A percentile compares a stretch with the other conserved stretches of the same genome.
These are phyloP conservation scores for Verticillium nubilum DNA, from an alignment of 2,329 filamentous ascomycete species.

Conservation along the genomic window DNA sequence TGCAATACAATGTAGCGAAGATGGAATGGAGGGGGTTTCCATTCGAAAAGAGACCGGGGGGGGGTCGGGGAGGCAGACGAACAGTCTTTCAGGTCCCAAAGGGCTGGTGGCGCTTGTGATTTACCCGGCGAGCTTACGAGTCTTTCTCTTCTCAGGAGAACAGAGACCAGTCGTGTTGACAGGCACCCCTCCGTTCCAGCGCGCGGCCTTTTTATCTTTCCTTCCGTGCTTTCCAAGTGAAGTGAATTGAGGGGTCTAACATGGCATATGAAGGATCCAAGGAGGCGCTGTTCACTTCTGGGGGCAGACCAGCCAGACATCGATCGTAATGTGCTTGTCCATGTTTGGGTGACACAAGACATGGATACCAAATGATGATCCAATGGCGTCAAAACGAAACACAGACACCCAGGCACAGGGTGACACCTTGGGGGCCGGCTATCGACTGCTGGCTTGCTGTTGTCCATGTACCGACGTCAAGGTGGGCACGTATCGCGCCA, in stretches of 20 bases:
- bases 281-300: no score
- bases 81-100: neutral
- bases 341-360: neutral
- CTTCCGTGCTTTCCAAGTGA: neutral
- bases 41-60: neutral
- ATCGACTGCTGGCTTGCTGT: neutral
- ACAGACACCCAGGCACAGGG: neutral
- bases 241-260: no score
- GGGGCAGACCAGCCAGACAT: no score
- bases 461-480: neutral
- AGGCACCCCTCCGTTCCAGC: neutral
- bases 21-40: neutral
- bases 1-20: neutral
- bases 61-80: no score
- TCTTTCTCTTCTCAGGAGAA: neutral
- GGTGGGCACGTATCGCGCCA: neutral
- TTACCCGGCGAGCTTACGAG: neutral
- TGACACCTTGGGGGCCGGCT: neutral
- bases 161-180: neutral
- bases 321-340: no score
- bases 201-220: neutral
- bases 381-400: neutral
- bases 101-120: neutral
- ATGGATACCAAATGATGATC: neutral
- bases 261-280: no score